Percentiles rank a stretch among this genome's conserved stretches.
Conservation (phyloP, 2,329 filamentous ascomycete genomes). For the Colletotrichum limetticola region DNA sequence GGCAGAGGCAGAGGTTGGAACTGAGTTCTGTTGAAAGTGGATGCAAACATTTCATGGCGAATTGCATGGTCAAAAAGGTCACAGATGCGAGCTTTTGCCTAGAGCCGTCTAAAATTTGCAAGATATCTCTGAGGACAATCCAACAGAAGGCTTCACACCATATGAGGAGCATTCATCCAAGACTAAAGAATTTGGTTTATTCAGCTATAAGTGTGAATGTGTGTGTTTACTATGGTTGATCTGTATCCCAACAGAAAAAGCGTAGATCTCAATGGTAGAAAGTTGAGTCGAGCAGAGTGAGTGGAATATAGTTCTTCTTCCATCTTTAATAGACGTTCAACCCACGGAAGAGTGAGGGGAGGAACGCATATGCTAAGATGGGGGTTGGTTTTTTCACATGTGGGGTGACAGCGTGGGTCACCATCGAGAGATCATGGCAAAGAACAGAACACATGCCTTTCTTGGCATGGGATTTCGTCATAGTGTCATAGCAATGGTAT, state of each 20-base stretch:
- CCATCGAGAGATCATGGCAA: neutral
- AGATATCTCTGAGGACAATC: too few species aligned
- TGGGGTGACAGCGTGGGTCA: neutral
- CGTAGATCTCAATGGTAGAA: conserved; percentile 55
- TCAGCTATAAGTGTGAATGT: neutral
- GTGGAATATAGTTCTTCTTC: conserved; percentile 60
- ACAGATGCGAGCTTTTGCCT: neutral
- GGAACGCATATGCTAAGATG: conserved; percentile 68
- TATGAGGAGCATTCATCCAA: neutral
- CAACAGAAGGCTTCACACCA: too few species aligned
- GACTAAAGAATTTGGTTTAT: neutral
- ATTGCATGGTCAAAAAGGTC: neutral
- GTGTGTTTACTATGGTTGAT: conserved; percentile 42
- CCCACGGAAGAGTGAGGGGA: conserved; percentile 59
- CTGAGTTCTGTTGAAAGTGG: neutral
- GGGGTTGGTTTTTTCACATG: conserved; percentile 44
- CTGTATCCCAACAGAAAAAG: conserved; percentile 57
- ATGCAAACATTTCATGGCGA: neutral
- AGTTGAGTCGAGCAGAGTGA: conserved; percentile 61
- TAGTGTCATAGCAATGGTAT: conserved; percentile 31
- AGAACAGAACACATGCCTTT: neutral
- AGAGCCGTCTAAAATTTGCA: too few species aligned
- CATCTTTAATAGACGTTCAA: conserved; percentile 65
- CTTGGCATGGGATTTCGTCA: conserved; percentile 20
- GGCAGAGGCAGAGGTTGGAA: conserved; percentile 38